Percentiles rank a stretch among this genome's conserved stretches.
Evolutionary conservation across 495 filamentous ascomycete genomes (phyloP).

Genomic region (Neurospora sp.): DNA sequence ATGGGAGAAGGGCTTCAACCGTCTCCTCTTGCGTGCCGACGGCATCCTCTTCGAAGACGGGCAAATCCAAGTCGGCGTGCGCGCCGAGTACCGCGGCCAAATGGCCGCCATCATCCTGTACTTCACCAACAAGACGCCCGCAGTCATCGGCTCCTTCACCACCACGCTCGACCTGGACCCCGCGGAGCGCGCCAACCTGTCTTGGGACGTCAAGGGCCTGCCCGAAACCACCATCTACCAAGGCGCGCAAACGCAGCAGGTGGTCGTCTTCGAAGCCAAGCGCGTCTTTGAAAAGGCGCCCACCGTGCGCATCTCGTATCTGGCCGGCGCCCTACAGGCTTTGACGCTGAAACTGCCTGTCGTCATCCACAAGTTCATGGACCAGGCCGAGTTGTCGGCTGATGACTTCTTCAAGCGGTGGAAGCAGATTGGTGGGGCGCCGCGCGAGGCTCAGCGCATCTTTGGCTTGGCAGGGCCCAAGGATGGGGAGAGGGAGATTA

Average conservation of each 20-base stretch:
- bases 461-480: conserved; percentile 51
- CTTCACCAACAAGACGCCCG: conserved; percentile 85
- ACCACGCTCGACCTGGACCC: conserved; percentile 80
- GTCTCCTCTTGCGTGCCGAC: conserved; percentile 66
- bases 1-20: conserved; percentile 87
- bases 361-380: conserved; percentile 90
- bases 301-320: conserved; percentile 86
- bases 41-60: conserved; percentile 91
- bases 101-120: conserved; percentile 94
- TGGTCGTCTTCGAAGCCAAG: conserved; percentile 84
- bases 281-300: conserved; percentile 74
- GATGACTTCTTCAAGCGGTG: conserved; percentile 99
- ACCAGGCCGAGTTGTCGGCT: conserved; percentile 65
- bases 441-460: conserved; percentile 77
- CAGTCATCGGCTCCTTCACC: conserved; percentile 77
- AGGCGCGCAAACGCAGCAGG: conserved; percentile 78
- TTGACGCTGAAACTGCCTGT: conserved; percentile 87
- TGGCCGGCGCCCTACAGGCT: conserved; percentile 88
- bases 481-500: conserved; percentile 43
- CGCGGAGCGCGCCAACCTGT: conserved; percentile 55
- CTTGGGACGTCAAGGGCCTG: conserved; percentile 73
- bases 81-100: conserved; percentile 86
- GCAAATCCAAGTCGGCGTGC: conserved; percentile 85
- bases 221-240: conserved; percentile 74
- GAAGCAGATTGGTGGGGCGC: conserved; percentile 89